Evolutionary conservation across 768 basidiomycete species (phyloP), one percentile per base, ranked within the genome.

Genomic region (Suillus subluteus): DNA sequence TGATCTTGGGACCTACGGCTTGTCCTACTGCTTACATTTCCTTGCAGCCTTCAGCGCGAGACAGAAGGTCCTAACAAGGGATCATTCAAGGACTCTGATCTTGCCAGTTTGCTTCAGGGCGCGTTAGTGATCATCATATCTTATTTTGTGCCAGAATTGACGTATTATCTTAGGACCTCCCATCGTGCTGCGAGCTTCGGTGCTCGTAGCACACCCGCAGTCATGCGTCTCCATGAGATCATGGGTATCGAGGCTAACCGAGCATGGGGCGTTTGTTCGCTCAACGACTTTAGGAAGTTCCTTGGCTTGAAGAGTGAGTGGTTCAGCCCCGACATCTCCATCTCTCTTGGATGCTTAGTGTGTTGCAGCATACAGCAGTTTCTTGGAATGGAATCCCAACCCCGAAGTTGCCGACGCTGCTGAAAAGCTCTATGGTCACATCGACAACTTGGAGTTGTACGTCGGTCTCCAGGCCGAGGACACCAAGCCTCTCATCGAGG

Each of bases 201-300:
- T 64, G 94, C 93, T 26, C 86, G 91, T 23, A 87, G 90, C 6
- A 94, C 91, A 2, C 94, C 94, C 58, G 83, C 76, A n/a, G 76
- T 84, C 58, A 91, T 95, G 89, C 87, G 84, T 52, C 73, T 94
- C 32, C 86, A 94, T 67, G 94, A 96, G 74, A 82, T 94, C 48
- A 91, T 95, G 91, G 92, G 92, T 50, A 94, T 95, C 56, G 87
- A 91, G 70, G 83, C 89, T 65, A 90, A 86, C 72, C 85, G 94
- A 38, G 69, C 73, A 26, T 96, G 93, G 93, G 93, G 92, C 58
- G 88, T 90, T 23, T 95, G 93, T 73, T 88, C 90, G 2, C 74
- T 95, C 68, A 95, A 95, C 68, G 93, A 95, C 67, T 95, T 95
- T 78, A 82, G 93, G 65, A 88, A 89, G 85, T 95, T 87, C 81